Evolutionary conservation across 257 asterid genomes (phyloP).

Genomic region (Fraxinus excelsior): DNA sequence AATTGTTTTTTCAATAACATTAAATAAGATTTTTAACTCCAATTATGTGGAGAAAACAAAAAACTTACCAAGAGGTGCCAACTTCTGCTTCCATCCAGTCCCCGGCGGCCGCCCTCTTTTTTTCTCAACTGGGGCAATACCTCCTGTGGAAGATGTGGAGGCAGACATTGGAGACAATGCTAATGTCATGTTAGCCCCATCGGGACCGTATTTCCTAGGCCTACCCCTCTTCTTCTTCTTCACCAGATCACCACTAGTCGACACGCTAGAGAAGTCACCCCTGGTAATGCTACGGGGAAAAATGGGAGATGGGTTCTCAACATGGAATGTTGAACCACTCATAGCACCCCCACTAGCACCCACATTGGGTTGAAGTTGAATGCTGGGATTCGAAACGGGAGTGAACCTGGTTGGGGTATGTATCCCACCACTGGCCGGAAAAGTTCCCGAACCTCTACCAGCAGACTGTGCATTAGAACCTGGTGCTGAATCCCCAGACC

Average conservation of each 20-base stretch:
- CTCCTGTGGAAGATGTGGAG: slow-evolving; percentile 51
- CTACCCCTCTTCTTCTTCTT: slow-evolving; percentile 96
- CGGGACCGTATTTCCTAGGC: slow-evolving; percentile 91
- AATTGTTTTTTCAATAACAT: no score
- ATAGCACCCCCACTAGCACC: slow-evolving; percentile 40
- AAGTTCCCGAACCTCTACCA: slow-evolving; percentile 36
- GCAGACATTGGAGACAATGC: slow-evolving; percentile 67
- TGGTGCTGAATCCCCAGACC: slow-evolving; percentile 44
- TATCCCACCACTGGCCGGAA: slow-evolving; percentile 31
- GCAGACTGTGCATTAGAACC: slow-evolving; percentile 24
- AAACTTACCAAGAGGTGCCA: slow-evolving; percentile 85
- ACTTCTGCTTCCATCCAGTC: slow-evolving; percentile 91
- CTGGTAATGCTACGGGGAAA: slow-evolving; percentile 51
- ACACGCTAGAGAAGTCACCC: slow-evolving; percentile 38
- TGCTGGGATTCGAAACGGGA: slow-evolving; percentile 49
- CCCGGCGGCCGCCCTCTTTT: slow-evolving; percentile 92
- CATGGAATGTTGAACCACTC: slow-evolving; percentile 55
- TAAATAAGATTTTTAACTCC: no score
- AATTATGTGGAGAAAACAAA: not conserved
- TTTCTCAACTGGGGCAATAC: slow-evolving; percentile 50
- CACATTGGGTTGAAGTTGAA: slow-evolving; percentile 52
- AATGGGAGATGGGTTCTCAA: slow-evolving; percentile 61
- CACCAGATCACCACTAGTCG: slow-evolving; percentile 56
- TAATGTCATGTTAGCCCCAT: slow-evolving; percentile 70
- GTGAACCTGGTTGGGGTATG: slow-evolving; percentile 53